Evolutionary conservation across 75 land plant genomes (phyloP).

Genomic region (Pinus tabuliformis): DNA sequence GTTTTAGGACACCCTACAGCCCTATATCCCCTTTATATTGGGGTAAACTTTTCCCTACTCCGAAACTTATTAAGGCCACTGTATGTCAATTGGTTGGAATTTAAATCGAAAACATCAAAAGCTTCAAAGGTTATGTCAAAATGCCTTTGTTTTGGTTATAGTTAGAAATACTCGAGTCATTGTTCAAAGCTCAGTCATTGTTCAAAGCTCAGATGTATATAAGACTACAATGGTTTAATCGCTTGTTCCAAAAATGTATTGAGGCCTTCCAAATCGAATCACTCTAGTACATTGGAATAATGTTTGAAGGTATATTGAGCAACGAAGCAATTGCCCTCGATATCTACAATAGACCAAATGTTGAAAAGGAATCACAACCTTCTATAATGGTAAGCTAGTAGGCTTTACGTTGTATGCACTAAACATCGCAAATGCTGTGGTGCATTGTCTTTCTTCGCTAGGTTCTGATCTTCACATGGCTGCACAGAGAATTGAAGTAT

Average conservation of each 20-base stretch:
- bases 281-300: not conserved
- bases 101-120: not conserved
- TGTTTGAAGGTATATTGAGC: not conserved
- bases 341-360: not conserved
- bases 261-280: not conserved
- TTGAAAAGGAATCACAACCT: not conserved
- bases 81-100: not conserved
- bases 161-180: no score
- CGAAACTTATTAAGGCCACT: not conserved
- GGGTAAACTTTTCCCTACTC: not conserved
- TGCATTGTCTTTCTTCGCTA: not conserved
- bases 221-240: not conserved
- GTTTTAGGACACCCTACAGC: not conserved
- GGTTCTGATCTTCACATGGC: conserved; percentile 3
- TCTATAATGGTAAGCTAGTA: not conserved
- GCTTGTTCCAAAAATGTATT: not conserved
- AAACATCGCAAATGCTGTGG: not conserved
- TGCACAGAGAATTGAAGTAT: not conserved
- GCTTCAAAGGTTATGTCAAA: not conserved
- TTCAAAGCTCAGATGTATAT: no score
- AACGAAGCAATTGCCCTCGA: not conserved
- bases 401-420: not conserved
- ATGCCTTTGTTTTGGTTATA: not conserved
- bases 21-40: not conserved
- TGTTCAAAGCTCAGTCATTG: no score